Conservation (phyloP, 2,329 filamentous ascomycete species). For the Neocucurbitaria cava region DNA sequence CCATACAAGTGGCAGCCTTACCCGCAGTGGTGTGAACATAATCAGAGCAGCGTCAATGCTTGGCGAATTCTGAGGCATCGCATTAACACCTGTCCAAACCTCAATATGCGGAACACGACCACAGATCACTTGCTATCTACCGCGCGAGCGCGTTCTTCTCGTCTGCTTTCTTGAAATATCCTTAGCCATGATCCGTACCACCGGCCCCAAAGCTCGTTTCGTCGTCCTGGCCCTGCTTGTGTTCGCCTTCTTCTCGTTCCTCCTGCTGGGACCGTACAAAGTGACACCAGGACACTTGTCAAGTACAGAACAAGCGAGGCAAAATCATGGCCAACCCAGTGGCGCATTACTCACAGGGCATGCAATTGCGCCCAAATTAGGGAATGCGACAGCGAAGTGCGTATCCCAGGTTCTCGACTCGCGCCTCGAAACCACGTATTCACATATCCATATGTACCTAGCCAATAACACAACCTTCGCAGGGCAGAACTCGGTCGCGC, state of each 20-base stretch:
- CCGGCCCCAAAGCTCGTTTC: slow-evolving; percentile 45
- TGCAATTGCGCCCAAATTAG: slow-evolving; percentile 80
- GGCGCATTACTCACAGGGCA: slow-evolving; percentile 63
- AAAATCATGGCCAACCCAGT: slow-evolving; percentile 27
- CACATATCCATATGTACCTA: slow-evolving; percentile 9
- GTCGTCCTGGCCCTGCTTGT: slow-evolving; percentile 59
- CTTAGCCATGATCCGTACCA: slow-evolving; percentile 36
- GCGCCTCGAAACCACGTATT: slow-evolving; percentile 5
- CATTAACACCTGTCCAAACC: slow-evolving; percentile 5
- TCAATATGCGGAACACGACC: neutral
- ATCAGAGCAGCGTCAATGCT: slow-evolving; percentile 11
- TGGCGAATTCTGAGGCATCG: slow-evolving; percentile 22
- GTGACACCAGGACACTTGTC: slow-evolving; percentile 40
- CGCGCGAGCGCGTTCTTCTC: neutral
- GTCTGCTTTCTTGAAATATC: slow-evolving; percentile 1
- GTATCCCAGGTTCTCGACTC: slow-evolving; percentile 13
- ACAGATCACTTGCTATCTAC: slow-evolving; percentile 2
- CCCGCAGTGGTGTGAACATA: slow-evolving; percentile 12
- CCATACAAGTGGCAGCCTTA: slow-evolving; percentile 8
- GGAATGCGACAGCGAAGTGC: slow-evolving; percentile 78
- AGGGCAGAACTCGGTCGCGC: slow-evolving; percentile 70
- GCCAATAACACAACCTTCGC: slow-evolving; percentile 24
- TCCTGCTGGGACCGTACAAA: slow-evolving; percentile 67
- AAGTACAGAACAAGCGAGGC: slow-evolving; percentile 20
- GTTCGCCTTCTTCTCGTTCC: slow-evolving; percentile 62